Evolutionary conservation across 371 early-diverging fungal species (phyloP).

Genomic region (Polyrhizophydium stewartii): DNA sequence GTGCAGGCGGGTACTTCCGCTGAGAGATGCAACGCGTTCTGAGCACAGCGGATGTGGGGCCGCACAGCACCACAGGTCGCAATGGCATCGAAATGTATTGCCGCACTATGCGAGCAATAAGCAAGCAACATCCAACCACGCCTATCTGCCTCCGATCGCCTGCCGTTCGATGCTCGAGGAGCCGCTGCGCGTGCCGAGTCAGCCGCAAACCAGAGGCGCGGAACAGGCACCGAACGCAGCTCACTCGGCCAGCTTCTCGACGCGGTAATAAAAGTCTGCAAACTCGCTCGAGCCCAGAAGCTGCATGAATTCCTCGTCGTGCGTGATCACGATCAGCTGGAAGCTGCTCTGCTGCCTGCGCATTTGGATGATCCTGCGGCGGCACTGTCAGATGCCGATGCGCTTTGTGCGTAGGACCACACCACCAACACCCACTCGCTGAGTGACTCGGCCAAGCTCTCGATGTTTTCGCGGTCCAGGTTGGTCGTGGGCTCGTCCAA

Average conservation of each 20-base stretch:
- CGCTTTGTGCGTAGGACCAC: neutral
- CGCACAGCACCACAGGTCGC: no score
- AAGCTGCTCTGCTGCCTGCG: slow-evolving; percentile 83
- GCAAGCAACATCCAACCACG: no score
- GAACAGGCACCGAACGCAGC: neutral
- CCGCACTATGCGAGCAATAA: no score
- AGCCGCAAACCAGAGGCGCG: neutral
- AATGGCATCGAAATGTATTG: no score
- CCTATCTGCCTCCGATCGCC: neutral
- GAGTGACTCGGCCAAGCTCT: slow-evolving; percentile 85
- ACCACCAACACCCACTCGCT: slow-evolving; percentile 44
- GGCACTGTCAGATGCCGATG: neutral
- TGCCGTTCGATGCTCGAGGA: slow-evolving; percentile 6
- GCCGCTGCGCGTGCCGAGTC: slow-evolving; percentile 1
- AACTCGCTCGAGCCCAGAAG: slow-evolving; percentile 73
- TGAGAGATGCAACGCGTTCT: no score
- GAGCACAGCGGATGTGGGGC: no score
- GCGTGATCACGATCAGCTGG: slow-evolving; percentile 99
- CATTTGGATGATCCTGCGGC: slow-evolving; percentile 66
- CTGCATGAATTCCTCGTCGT: slow-evolving; percentile 97
- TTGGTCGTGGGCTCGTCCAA: slow-evolving; percentile 99
- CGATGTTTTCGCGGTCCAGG: slow-evolving; percentile 93
- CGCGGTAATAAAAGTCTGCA: slow-evolving; percentile 79
- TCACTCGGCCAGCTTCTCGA: slow-evolving; percentile 70
- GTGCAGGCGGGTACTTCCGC: no score